Conservation (phyloP, 352 stramenopile genomes). For the Globisporangium okanoganense region DNA sequence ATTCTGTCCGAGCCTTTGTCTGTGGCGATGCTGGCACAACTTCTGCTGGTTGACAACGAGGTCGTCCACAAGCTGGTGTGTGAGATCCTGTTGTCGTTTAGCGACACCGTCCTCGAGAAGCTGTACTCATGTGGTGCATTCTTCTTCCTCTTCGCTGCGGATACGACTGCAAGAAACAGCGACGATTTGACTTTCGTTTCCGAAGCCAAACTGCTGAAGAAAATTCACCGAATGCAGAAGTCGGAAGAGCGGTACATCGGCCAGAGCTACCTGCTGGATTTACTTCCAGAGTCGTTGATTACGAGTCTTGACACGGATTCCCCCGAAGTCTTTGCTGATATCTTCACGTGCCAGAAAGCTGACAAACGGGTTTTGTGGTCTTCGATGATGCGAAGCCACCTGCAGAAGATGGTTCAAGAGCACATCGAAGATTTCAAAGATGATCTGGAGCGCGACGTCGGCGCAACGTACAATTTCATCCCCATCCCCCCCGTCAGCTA, state of each 20-base stretch:
- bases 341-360: conserved; percentile 47
- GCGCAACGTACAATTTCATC: conserved; percentile 53
- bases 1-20: conserved; percentile 44
- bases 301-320: conserved; percentile 58
- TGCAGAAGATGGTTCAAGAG: conserved; percentile 70
- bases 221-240: conserved; percentile 59
- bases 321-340: conserved; percentile 57
- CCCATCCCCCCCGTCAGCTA: conserved; percentile 69
- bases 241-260: conserved; percentile 37
- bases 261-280: conserved; percentile 65
- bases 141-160: conserved; percentile 68
- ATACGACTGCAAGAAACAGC: conserved; percentile 18
- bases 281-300: conserved; percentile 75
- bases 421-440: conserved; percentile 71
- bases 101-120: conserved; percentile 38
- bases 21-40: conserved; percentile 53
- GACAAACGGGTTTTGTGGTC: conserved; percentile 78
- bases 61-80: conserved; percentile 48
- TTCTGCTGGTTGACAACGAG: conserved; percentile 57
- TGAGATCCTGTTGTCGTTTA: conserved; percentile 60
- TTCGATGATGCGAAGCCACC: conserved; percentile 56
- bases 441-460: conserved; percentile 46
- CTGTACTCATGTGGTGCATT: conserved; percentile 61
- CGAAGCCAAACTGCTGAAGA: conserved; percentile 57
- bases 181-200: conserved; percentile 41